A percentile compares a stretch with the other conserved stretches of the same genome.
Conservation (phyloP, 352 stramenopile species). For the Globisporangium mamillatum region DNA sequence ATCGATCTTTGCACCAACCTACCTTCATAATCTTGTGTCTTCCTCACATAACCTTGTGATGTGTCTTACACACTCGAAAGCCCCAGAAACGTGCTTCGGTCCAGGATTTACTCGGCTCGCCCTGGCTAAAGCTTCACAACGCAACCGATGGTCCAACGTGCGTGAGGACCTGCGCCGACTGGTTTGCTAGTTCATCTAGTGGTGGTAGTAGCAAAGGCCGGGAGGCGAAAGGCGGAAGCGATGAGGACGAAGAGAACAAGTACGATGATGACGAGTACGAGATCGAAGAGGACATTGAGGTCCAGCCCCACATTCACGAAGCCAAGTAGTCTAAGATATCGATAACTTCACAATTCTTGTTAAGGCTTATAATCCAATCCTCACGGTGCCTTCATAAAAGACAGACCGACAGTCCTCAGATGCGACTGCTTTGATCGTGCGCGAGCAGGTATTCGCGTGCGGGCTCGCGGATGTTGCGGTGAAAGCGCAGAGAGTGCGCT, state of each 20-base stretch:
- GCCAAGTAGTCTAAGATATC: slow-evolving; percentile 6
- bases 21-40: neutral
- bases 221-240: neutral
- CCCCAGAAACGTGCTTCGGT: slow-evolving; percentile 55
- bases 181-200: slow-evolving; percentile 22
- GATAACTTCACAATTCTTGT: neutral
- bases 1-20: neutral
- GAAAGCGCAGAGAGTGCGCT: slow-evolving; percentile 26
- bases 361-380: neutral
- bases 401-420: neutral
- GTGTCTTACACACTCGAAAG: slow-evolving; percentile 18
- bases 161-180: slow-evolving; percentile 28
- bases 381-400: neutral
- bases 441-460: slow-evolving; percentile 57
- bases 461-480: slow-evolving; percentile 35
- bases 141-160: slow-evolving; percentile 35
- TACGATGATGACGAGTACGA: slow-evolving; percentile 51
- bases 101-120: slow-evolving; percentile 43
- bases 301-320: slow-evolving; percentile 13
- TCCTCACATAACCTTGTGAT: neutral
- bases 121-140: slow-evolving; percentile 57
- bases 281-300: slow-evolving; percentile 45
- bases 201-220: slow-evolving; percentile 5
- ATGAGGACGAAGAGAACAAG: slow-evolving; percentile 18
- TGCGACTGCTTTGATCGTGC: slow-evolving; percentile 13